Conservation (phyloP, 768 basidiomycete species). For the Phlebiopsis gigantea region DNA sequence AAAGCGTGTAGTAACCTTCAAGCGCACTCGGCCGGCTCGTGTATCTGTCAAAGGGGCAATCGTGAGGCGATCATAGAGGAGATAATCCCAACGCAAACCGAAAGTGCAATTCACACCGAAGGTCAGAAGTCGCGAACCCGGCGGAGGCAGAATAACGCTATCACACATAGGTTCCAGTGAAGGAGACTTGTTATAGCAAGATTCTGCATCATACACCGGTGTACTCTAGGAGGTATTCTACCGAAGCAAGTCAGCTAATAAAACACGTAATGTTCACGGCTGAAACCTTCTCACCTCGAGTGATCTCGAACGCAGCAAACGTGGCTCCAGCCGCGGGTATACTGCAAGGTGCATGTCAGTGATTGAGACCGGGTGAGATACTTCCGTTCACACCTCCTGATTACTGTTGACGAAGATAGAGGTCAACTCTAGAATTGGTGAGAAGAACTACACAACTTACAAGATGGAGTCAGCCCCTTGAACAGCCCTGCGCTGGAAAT, state of each 20-base stretch:
- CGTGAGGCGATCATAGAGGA: not conserved
- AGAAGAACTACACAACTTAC: slow-evolving; percentile 37
- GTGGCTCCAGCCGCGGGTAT: slow-evolving; percentile 91
- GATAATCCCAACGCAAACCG: not conserved
- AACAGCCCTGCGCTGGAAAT: slow-evolving; percentile 53
- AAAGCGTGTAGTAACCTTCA: not conserved
- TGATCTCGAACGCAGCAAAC: slow-evolving; percentile 85
- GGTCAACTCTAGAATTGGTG: not conserved
- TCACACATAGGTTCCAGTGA: not conserved
- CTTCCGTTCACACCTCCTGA: slow-evolving; percentile 46
- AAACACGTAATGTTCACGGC: not conserved
- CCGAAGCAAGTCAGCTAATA: not conserved
- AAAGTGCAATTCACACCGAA: not conserved
- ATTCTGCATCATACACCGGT: slow-evolving; percentile 23
- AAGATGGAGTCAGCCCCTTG: slow-evolving; percentile 69
- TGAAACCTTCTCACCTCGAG: slow-evolving; percentile 47
- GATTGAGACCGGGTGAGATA: not conserved
- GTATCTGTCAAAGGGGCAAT: not conserved
- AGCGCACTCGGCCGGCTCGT: not conserved
- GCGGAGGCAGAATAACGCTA: not conserved
- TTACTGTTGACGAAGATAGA: slow-evolving; percentile 33
- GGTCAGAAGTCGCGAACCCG: not conserved
- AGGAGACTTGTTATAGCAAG: too few species aligned
- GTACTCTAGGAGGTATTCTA: slow-evolving; percentile 27
- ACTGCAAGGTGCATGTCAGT: slow-evolving; percentile 31